Conservation (phyloP, 768 basidiomycete species). For the Hydnum rufescens region DNA sequence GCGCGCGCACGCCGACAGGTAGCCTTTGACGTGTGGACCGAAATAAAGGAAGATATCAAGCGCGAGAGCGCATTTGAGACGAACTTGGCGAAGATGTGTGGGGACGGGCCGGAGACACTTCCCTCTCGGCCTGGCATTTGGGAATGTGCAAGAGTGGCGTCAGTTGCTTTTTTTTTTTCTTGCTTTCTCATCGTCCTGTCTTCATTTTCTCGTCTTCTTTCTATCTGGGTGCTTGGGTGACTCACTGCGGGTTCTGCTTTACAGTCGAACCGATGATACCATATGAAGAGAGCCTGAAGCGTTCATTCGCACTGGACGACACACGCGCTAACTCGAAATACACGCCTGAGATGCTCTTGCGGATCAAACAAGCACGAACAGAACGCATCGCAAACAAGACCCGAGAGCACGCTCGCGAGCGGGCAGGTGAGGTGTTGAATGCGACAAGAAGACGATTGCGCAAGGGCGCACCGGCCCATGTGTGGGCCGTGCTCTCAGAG, state of each 20-base stretch:
- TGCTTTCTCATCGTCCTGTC: too few relatives aligned
- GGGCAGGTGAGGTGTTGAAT: slow-evolving; percentile 37
- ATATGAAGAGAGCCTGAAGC: background rate
- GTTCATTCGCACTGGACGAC: slow-evolving; percentile 21
- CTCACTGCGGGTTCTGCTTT: too few relatives aligned
- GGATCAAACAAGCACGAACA: slow-evolving; percentile 34
- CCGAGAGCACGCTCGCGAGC: slow-evolving; percentile 37
- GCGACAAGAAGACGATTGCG: slow-evolving; percentile 28
- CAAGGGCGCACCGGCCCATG: slow-evolving; percentile 43
- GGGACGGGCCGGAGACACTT: too few relatives aligned
- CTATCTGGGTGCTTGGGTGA: too few relatives aligned
- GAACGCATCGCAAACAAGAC: slow-evolving; percentile 48
- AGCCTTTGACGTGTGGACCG: slow-evolving; percentile 18
- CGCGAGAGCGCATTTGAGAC: slow-evolving; percentile 25
- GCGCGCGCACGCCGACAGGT: slow-evolving; percentile 28
- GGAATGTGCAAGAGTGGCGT: too few relatives aligned
- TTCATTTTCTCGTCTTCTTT: too few relatives aligned
- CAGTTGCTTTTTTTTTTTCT: too few relatives aligned
- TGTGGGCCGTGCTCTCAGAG: slow-evolving; percentile 32
- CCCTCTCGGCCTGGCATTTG: too few relatives aligned
- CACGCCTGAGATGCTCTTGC: slow-evolving; percentile 28
- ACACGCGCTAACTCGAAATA: slow-evolving; percentile 26
- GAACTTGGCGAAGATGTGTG: slow-evolving; percentile 1
- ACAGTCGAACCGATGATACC: background rate
- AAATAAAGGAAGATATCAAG: slow-evolving; percentile 19